Base-by-base conservation (phyloP, 257 asterid genomes). In the Verbena officinalis region DNA sequence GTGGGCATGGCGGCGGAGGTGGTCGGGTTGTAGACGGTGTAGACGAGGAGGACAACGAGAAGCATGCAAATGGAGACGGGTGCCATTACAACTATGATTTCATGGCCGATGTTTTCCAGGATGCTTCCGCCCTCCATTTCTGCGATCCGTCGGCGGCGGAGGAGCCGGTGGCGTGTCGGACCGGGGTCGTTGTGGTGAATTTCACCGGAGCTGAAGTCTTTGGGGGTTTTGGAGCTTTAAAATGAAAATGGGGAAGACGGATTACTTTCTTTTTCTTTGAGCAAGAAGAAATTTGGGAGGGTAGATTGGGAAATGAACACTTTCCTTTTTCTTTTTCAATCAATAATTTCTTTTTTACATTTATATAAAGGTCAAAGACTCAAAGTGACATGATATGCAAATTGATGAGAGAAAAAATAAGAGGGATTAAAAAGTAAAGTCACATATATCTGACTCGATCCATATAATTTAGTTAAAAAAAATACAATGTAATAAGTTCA, bases 21-120 rank as follows among this genome's bases (percentile, higher is more conserved):
- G 65, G 86, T 22, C 16, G 96, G 80, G 62, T 84, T 74, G 76
- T 83, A 76, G 64, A 83, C 85, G 33, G 92, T 67, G 82, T 84
- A 86, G 76, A 93, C 90, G 15, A 93, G 87, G 51, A 93, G 89
- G 78, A 90, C 99, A 5, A 93, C 99, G 23, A 90, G 84, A 50
- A 90, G 68, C 99, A 93, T 93, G 79, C 99, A 93, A 60, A 88
- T 75, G 69, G 99, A 93, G 44, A 93, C 99, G 0, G 99, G 97
- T 2, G 96, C 77, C 97, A 93, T 93, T n/a, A 93, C 95, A 59
- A 87, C 95, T 31, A 86, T 77, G 71, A 93, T 87, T 39, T 93
- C 99, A 0, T 80, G 81, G 23, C 99, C 99, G 65, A 90, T 77
- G 1, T 87, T 69, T 24, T 84, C 95, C 12, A 93, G 70, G 9